Percentiles rank a stretch among this genome's conserved stretches.
Evolutionary conservation across 2,329 filamentous ascomycete species (phyloP).

Genomic region (Trichoderma koningii): DNA sequence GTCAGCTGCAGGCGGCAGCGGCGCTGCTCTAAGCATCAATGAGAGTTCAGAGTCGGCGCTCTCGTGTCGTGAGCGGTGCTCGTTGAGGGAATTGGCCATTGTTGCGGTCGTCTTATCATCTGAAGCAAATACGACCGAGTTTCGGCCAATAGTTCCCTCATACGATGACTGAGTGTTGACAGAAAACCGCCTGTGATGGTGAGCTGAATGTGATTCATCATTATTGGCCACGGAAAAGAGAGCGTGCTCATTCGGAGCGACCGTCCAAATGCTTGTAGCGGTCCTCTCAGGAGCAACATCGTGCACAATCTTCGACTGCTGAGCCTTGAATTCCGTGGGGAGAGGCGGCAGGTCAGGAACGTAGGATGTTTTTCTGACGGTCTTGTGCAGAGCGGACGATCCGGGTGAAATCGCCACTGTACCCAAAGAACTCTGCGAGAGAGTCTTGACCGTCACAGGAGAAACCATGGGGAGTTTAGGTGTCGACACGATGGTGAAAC

Average conservation of each 20-base stretch:
- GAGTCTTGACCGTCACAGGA: conserved; percentile 9
- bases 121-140: conserved; percentile 50
- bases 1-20: conserved; percentile 32
- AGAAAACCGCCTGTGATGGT: conserved; percentile 8
- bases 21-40: conserved; percentile 6
- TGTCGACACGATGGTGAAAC: background rate
- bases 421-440: conserved; percentile 6
- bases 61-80: conserved; percentile 26
- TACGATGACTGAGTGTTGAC: conserved; percentile 27
- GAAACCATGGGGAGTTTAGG: conserved; percentile 9
- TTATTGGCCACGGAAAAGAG: conserved; percentile 25
- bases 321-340: conserved; percentile 14
- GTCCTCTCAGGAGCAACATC: background rate
- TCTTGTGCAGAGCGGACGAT: conserved; percentile 8
- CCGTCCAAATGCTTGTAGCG: conserved; percentile 5
- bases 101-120: background rate
- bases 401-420: conserved; percentile 5
- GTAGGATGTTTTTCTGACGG: conserved; percentile 16
- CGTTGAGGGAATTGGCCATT: conserved; percentile 18
- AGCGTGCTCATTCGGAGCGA: conserved; percentile 18
- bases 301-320: conserved; percentile 6
- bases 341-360: conserved; percentile 20
- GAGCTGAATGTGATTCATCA: conserved; percentile 25
- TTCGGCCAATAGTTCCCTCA: conserved; percentile 46
- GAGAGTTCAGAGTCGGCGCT: conserved; percentile 17